Percentiles rank a stretch among this genome's conserved stretches.
phyloP scores from a whole-genome alignment of 805 yeast species.

The Metschnikowia arizonensis region DNA sequence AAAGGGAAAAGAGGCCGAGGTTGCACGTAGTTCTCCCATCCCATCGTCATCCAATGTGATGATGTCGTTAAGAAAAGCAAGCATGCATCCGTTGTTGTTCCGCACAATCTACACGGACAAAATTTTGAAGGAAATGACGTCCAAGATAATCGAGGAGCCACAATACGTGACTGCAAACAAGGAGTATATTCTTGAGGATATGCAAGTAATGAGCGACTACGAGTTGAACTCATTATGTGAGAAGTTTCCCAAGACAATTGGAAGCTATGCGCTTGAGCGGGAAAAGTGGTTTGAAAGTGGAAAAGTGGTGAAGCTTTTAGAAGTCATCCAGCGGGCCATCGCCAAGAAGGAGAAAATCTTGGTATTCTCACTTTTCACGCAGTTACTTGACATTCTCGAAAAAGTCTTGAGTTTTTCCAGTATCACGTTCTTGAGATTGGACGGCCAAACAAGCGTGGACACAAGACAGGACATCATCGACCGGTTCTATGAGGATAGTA shows the following conservation, averaged over 20 bases:
- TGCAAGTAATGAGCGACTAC: conserved; percentile 91
- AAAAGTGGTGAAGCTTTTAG: conserved; percentile 56
- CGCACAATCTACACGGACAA: conserved; percentile 58
- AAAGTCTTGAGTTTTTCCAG: conserved; percentile 58
- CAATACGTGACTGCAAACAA: conserved; percentile 75
- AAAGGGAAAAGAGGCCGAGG: conserved; percentile 33
- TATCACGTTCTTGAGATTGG: conserved; percentile 76
- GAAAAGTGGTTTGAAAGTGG: conserved; percentile 66
- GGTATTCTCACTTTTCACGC: conserved; percentile 89
- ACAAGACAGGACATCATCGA: conserved; percentile 90
- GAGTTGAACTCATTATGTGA: conserved; percentile 75
- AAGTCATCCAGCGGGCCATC: conserved; percentile 56
- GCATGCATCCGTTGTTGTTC: conserved; percentile 87
- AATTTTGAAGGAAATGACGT: conserved; percentile 62
- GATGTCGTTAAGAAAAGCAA: conserved; percentile 88
- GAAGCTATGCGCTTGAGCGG: conserved; percentile 48
- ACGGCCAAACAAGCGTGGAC: conserved; percentile 93
- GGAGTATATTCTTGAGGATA: conserved; percentile 81
- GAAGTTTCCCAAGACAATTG: conserved; percentile 64
- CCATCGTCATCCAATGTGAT: conserved; percentile 62
- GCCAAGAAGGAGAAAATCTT: conserved; percentile 64
- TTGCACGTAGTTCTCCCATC: conserved; percentile 29
- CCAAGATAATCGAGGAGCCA: conserved; percentile 74
- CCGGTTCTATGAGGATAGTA: conserved; percentile 73
- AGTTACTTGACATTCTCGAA: conserved; percentile 84